phyloP scores from a whole-genome alignment of 352 stramenopile genomes.

The Phytophthora melonis region DNA sequence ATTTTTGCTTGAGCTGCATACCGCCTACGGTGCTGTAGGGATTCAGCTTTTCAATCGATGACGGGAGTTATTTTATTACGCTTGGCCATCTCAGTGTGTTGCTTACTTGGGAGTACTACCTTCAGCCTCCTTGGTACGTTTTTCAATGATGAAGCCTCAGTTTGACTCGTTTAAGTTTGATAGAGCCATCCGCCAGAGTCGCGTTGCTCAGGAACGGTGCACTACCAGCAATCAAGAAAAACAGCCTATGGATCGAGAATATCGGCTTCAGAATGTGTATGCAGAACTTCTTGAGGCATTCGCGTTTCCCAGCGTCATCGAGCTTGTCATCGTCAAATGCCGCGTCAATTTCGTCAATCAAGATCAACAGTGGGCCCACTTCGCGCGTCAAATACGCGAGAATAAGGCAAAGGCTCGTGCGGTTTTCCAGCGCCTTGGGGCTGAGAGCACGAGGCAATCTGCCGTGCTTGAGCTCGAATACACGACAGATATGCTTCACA shows the following conservation, averaged over 20 bases:
- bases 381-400: slow-evolving; percentile 15
- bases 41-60: slow-evolving; percentile 15
- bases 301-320: not conserved
- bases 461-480: not conserved
- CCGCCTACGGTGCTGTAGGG: not conserved
- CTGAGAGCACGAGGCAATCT: not conserved
- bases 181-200: too few relatives aligned
- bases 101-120: too few relatives aligned
- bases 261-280: too few relatives aligned
- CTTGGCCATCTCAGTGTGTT: too few relatives aligned
- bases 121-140: too few relatives aligned
- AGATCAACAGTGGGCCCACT: slow-evolving; percentile 38
- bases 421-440: not conserved
- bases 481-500: not conserved
- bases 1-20: slow-evolving; percentile 16
- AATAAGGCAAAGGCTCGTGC: not conserved
- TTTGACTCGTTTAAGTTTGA: too few relatives aligned
- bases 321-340: not conserved
- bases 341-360: slow-evolving; percentile 25
- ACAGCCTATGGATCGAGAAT: too few relatives aligned
- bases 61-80: slow-evolving; percentile 5
- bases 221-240: too few relatives aligned
- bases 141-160: too few relatives aligned
- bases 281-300: slow-evolving; percentile 1
- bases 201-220: too few relatives aligned